These are phyloP conservation scores for Echria macrotheca DNA, from an alignment of 495 filamentous ascomycete genomes.

Conservation along the genomic window DNA sequence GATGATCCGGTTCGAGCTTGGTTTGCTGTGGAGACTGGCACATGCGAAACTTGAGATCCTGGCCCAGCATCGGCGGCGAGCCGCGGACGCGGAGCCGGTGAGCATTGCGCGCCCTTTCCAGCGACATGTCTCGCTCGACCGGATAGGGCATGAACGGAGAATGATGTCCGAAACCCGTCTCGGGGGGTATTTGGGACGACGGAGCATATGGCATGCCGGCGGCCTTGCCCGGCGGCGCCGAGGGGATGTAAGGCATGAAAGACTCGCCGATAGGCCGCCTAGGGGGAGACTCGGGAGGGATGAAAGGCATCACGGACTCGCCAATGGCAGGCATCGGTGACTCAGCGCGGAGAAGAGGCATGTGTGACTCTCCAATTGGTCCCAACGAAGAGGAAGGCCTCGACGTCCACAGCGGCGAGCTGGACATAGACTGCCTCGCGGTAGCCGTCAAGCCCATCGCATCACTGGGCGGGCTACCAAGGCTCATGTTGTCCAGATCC, in stretches of 20 bases:
- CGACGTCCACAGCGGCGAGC: conserved; percentile 25
- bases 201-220: conserved; percentile 29
- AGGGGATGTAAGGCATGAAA: conserved; percentile 35
- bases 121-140: conserved; percentile 38
- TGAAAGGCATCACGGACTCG: conserved; percentile 26
- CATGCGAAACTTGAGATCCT: conserved; percentile 66
- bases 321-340: conserved; percentile 34
- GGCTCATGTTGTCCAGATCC: conserved; percentile 39
- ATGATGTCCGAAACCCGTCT: conserved; percentile 30
- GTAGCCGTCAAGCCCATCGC: conserved; percentile 35
- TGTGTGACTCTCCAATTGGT: conserved; percentile 34
- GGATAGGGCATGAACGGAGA: conserved; percentile 27
- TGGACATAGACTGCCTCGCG: conserved; percentile 27
- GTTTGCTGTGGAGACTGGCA: conserved; percentile 77
- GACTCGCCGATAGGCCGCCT: conserved; percentile 31
- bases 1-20: conserved; percentile 60
- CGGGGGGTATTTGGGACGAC: conserved; percentile 26
- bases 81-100: conserved; percentile 35
- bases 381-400: conserved; percentile 18
- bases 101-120: conserved; percentile 28
- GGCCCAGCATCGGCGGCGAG: conserved; percentile 82
- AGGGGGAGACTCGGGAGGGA: conserved; percentile 23
- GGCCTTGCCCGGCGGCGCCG: conserved; percentile 28
- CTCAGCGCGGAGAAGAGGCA: conserved; percentile 33
- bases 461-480: conserved; percentile 38